Conservation (phyloP, 2,329 filamentous ascomycete species). For the Emergomyces pasteurianus region DNA sequence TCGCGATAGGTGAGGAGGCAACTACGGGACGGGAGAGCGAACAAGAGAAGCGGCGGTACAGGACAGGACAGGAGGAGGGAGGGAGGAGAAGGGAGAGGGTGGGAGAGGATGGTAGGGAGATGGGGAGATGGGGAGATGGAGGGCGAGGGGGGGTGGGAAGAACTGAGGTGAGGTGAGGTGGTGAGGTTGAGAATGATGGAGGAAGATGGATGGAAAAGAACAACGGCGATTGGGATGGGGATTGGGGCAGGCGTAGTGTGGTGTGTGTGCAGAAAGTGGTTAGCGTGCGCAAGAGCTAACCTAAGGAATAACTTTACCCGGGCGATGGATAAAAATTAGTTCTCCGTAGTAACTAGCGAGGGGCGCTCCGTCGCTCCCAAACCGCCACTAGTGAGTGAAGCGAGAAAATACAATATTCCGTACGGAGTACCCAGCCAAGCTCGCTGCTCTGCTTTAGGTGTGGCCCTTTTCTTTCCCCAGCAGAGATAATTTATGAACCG, state of each 20-base stretch:
- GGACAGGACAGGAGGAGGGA: constrained; percentile 9
- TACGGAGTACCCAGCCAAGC: no score
- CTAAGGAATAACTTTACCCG: no score
- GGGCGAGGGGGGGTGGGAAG: background rate
- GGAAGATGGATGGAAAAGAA: background rate
- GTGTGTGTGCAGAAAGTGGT: background rate
- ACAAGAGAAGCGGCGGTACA: constrained; percentile 13
- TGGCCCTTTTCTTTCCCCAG: no score
- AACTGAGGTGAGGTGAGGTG: background rate
- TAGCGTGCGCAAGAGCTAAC: no score
- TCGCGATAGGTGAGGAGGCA: constrained; percentile 13
- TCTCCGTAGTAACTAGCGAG: no score
- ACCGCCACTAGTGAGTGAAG: background rate
- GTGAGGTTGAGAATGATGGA: background rate
- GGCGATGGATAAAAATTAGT: no score
- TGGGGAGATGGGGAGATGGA: background rate
- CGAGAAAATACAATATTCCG: background rate
- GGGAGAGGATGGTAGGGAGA: constrained; percentile 12
- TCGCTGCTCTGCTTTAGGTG: no score
- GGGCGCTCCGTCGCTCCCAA: background rate
- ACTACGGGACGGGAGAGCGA: constrained; percentile 15
- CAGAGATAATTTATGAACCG: no score
- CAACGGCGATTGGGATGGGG: background rate
- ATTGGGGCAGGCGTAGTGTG: background rate
- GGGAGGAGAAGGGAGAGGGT: constrained; percentile 11